These are phyloP conservation scores for Byssoonygena ceratinophila DNA, from an alignment of 2,329 filamentous ascomycete species.

Conservation along the genomic window DNA sequence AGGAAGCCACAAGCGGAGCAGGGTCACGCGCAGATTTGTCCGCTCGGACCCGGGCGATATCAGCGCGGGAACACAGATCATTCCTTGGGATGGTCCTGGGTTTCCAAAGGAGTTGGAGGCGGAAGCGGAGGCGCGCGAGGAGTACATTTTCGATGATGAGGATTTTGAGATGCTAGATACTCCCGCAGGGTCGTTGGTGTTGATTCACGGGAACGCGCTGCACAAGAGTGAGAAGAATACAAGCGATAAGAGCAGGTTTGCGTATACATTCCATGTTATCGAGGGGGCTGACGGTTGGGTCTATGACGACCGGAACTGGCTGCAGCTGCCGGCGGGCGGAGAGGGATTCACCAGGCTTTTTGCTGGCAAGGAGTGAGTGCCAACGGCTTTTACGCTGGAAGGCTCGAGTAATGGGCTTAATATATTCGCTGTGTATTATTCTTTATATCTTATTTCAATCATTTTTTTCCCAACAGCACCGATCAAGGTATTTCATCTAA, in stretches of 20 bases:
- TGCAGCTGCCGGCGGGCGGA: constrained; percentile 70
- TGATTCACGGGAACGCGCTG: constrained; percentile 91
- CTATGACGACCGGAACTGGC: constrained; percentile 86
- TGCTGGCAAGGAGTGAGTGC: constrained; percentile 11
- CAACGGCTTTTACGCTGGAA: no score
- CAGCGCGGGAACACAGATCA: constrained; percentile 56
- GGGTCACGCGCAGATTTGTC: constrained; percentile 65
- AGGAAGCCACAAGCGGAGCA: constrained; percentile 66
- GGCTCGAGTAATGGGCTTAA: no score
- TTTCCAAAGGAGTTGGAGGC: constrained; percentile 51
- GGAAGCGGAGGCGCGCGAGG: constrained; percentile 32
- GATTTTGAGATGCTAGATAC: constrained; percentile 75
- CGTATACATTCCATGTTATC: constrained; percentile 96
- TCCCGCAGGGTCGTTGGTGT: constrained; percentile 76
- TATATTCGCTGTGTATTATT: not conserved
- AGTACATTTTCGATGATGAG: constrained; percentile 46
- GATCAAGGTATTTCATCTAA: not conserved
- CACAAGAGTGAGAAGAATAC: constrained; percentile 94
- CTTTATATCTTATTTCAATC: not conserved
- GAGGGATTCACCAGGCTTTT: constrained; percentile 66
- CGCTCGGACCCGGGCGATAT: constrained; percentile 27
- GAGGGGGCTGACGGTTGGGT: constrained; percentile 56
- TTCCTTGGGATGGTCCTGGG: constrained; percentile 53
- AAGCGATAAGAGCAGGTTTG: constrained; percentile 76
- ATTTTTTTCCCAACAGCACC: not conserved